Base-by-base conservation (phyloP, 2,329 filamentous ascomycete species). In the Penicillium olsonii region DNA sequence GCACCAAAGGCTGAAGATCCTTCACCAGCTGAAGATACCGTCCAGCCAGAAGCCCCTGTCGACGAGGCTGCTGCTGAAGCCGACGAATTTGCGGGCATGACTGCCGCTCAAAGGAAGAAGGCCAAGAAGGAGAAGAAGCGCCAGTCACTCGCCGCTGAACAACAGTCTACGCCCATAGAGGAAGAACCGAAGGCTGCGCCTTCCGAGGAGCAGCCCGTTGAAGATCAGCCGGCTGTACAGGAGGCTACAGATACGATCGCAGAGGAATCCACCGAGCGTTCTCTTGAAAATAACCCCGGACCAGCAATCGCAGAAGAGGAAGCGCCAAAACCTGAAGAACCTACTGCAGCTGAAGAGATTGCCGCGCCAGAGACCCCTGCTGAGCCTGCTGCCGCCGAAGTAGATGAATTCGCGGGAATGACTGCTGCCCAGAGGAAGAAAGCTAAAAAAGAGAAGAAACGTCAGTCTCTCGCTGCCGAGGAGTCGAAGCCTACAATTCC, bases 371-470 rank as follows among this genome's bases (percentile, higher is more conserved):
- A 51, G 15, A 10, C 22, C 14, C 31, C 41, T 12, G 44, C 49
- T n/a, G 45, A 55, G 7, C 37, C 45, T 8, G 41, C 57, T 15
- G 50, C 56, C 18, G 42, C 52, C 2, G 59, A 63, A 19, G 33
- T 17, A 9, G 33, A 18, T 5, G 47, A 50, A 29, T 42, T 66
- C 24, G 62, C 63, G 22, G 64, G 59, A 53, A 67, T 66, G 55
- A 63, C 69, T 8, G 54, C 67, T 10, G 33, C 33, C 7, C 31
- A 67, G 73, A 42, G 62, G 63, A 80, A 78, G 56, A 73, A 67
- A 10, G 79, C 78, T 55, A 77, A 78, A 55, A 78, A 79, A 50
- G 72, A 75, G 29, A 71, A 69, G 54, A 69, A 65, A 52, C 66
- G 63, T 37, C 62, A 66, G 26, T 69, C 67, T 18, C 33, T 35